Base-by-base conservation (phyloP, 768 basidiomycete genomes). In the Tricholoma bakamatsutake region DNA sequence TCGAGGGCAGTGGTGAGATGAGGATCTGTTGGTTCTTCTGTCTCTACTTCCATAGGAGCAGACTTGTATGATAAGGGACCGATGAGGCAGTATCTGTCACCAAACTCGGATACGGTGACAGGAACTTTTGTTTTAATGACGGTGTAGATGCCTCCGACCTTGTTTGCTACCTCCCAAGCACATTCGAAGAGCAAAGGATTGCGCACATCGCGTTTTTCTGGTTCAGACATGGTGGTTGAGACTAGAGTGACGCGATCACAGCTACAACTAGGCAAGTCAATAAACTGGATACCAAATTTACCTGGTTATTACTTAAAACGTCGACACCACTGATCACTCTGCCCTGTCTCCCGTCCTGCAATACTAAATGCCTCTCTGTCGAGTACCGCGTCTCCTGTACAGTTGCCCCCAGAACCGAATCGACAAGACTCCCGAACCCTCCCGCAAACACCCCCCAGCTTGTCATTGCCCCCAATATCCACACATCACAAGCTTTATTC, bases 121-220 rank as follows among this genome's bases (percentile, higher is more conserved):
- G 97, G 97, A 55, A 97, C 94, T 69, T 99, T 99, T 50, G 97
- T 98, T 76, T 98, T 98, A 69, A 98, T 97, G 75, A 99, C 96
- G 61, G 96, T 98, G 80, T 98, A 98, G 73, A 98, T 98, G 59
- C 96, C 96, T 63, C 95, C 96, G 71, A 98, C 95, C 73, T 97
- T 98, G 83, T 98, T 97, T 33, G 89, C 94, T 64, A 97, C 95
- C 75, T 97, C 95, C 95, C 95, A 98, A 33, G 94, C 94, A 69
- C 88, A 92, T 68, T 97, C 94, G 67, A 97, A 97, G 66, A 97
- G 87, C 33, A 92, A 65, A 47, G 90, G 83, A 61, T 86, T 81
- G 66, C 83, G 83, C 50, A 90, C 83, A 71, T 91, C 88, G 73
- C 91, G 87, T 57, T 76, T 76, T 45, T 53, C 58, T 30, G 53